Evolutionary conservation across 148 eudicot genomes (phyloP).

Genomic region (Fagopyrum homotropicum): DNA sequence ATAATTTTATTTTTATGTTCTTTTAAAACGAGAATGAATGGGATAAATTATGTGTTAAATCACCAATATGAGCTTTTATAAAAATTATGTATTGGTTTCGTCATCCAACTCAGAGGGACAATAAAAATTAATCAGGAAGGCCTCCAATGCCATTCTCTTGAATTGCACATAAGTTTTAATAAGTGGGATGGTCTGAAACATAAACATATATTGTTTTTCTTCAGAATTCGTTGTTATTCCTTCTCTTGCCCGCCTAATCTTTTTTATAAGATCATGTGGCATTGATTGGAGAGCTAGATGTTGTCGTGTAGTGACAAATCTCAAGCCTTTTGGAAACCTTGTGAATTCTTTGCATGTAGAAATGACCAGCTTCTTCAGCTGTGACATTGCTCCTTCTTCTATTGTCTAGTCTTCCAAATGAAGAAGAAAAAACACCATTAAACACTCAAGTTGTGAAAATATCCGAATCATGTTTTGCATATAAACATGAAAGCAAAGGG

Average conservation of each 20-base stretch:
- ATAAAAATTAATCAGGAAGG: too few relatives aligned
- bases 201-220: not conserved
- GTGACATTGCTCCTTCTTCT: not conserved
- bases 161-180: not conserved
- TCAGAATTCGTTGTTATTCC: not conserved
- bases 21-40: too few relatives aligned
- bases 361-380: not conserved
- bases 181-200: not conserved
- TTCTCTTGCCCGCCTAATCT: not conserved
- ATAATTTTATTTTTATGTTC: too few relatives aligned
- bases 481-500: not conserved
- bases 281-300: not conserved
- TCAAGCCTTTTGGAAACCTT: not conserved
- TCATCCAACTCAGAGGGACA: too few relatives aligned
- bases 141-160: too few relatives aligned
- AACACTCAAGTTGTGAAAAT: not conserved
- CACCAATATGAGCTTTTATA: too few relatives aligned
- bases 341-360: not conserved
- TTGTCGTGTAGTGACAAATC: not conserved
- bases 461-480: not conserved
- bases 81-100: too few relatives aligned
- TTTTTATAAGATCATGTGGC: not conserved
- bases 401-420: not conserved
- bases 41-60: too few relatives aligned
- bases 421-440: not conserved